phyloP scores from a whole-genome alignment of 2,329 filamentous ascomycete species.

The Camillea tinctor region DNA sequence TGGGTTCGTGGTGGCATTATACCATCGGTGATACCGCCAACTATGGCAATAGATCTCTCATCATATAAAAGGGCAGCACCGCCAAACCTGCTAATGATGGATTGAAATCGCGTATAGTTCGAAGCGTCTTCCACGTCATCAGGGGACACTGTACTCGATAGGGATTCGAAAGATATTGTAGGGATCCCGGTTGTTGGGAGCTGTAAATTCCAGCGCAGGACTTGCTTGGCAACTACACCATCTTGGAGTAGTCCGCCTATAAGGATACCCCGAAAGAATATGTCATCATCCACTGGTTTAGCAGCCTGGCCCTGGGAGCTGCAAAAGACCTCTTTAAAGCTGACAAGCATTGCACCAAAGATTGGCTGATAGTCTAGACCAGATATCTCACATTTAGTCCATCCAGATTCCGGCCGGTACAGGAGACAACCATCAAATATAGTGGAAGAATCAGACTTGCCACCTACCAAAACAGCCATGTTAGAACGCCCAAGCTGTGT shows the following conservation, averaged over 20 bases:
- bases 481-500: constrained; percentile 49
- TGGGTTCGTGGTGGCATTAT: constrained; percentile 44
- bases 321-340: constrained; percentile 26
- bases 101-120: neutral
- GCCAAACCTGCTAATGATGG: constrained; percentile 41
- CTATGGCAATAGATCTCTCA: constrained; percentile 30
- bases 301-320: constrained; percentile 10
- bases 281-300: constrained; percentile 24
- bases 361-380: constrained; percentile 35
- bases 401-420: constrained; percentile 48
- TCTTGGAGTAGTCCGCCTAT: constrained; percentile 69
- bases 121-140: neutral
- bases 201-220: constrained; percentile 62
- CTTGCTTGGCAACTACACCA: constrained; percentile 60
- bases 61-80: constrained; percentile 36
- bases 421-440: constrained; percentile 54
- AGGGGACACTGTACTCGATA: constrained; percentile 3
- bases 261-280: constrained; percentile 57
- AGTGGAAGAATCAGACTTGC: constrained; percentile 50
- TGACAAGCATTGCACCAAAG: constrained; percentile 45
- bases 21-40: constrained; percentile 45
- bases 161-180: constrained; percentile 29
- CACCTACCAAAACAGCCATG: constrained; percentile 60
- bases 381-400: constrained; percentile 42
- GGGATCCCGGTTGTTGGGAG: constrained; percentile 25